Evolutionary conservation across 192 early-diverging fungal genomes (phyloP).

Genomic region (Dispira simplex): DNA sequence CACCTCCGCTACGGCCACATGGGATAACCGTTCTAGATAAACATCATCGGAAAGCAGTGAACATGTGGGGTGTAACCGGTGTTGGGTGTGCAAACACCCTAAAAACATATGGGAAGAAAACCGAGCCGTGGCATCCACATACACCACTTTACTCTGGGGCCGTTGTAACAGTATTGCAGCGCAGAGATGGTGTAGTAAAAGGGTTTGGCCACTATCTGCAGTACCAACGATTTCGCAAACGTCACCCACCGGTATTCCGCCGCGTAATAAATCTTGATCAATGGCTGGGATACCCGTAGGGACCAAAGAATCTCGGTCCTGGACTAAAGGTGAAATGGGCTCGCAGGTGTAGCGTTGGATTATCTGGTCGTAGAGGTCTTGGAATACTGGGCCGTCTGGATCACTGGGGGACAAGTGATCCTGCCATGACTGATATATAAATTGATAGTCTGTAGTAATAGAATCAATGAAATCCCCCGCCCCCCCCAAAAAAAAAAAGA

Average conservation of each 20-base stretch:
- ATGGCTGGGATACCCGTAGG: neutral
- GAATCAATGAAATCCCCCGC: too few relatives aligned
- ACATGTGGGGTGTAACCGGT: neutral
- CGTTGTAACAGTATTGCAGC: neutral
- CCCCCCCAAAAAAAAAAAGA: too few relatives aligned
- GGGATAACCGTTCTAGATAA: neutral
- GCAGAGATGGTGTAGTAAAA: neutral
- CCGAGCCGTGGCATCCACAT: neutral
- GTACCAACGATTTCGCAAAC: neutral
- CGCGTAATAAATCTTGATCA: neutral
- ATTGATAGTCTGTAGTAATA: too few relatives aligned
- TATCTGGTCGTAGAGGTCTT: too few relatives aligned
- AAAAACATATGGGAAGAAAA: neutral
- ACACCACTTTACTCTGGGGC: neutral
- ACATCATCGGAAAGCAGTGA: neutral
- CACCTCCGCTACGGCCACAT: too few relatives aligned
- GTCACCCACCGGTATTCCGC: neutral
- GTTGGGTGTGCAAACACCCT: neutral
- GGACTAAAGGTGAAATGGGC: too few relatives aligned
- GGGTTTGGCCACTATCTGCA: neutral
- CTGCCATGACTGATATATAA: too few relatives aligned
- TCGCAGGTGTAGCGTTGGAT: too few relatives aligned
- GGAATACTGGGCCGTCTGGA: too few relatives aligned
- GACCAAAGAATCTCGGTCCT: too few relatives aligned
- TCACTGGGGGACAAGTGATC: too few relatives aligned